A percentile compares a stretch with the other conserved stretches of the same genome.
phyloP scores from a whole-genome alignment of 2,329 filamentous ascomycete genomes.

The Fusarium nurragi region DNA sequence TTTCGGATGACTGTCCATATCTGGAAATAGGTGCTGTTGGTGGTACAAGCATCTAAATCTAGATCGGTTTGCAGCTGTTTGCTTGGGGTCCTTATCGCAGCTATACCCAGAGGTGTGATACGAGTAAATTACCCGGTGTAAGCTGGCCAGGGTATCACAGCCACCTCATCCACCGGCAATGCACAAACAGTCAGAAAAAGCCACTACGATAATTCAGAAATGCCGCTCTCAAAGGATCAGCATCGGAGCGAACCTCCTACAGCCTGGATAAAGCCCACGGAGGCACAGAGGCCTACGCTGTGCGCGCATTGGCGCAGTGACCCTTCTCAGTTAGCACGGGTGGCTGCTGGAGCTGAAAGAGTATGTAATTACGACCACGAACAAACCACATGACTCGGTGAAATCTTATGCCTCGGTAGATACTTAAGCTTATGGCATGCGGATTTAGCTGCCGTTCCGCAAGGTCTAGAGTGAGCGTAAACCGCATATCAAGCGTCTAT shows the following conservation, averaged over 20 bases:
- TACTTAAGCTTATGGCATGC: slow-evolving; percentile 22
- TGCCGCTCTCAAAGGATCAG: slow-evolving; percentile 1
- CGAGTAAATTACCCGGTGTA: background rate
- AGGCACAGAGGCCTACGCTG: slow-evolving; percentile 2
- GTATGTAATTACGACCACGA: background rate
- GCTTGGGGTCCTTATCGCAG: too few species aligned
- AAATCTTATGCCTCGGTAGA: background rate
- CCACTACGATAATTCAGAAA: slow-evolving; percentile 7
- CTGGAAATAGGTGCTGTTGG: slow-evolving; percentile 8
- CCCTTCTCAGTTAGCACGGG: background rate
- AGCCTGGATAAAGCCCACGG: background rate
- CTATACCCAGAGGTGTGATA: background rate
- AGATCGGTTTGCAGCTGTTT: background rate
- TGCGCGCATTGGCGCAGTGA: background rate
- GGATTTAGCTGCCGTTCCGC: slow-evolving; percentile 17
- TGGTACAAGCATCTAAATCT: background rate
- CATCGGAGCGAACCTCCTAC: slow-evolving; percentile 16
- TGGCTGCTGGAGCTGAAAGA: slow-evolving; percentile 14
- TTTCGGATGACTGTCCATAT: slow-evolving; percentile 22
- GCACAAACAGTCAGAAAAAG: background rate
- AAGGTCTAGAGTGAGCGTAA: background rate
- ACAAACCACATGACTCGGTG: background rate
- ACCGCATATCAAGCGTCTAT: background rate
- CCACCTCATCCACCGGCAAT: background rate
- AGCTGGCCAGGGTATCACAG: background rate